Percentiles rank a stretch among this genome's conserved stretches.
Evolutionary conservation across 75 land plant genomes (phyloP).

Genomic region (Pinus albicaulis): DNA sequence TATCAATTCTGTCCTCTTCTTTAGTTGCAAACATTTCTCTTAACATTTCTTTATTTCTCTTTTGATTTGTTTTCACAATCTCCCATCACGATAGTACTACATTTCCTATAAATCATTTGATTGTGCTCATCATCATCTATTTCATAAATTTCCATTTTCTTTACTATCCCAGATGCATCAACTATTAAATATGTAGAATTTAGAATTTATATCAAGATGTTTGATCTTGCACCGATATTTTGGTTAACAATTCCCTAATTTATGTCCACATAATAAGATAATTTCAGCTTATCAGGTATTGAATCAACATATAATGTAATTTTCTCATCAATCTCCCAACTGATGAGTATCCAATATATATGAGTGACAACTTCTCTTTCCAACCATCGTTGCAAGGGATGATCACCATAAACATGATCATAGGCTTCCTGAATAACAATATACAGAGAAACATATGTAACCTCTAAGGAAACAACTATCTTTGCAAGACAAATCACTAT

Average conservation of each 20-base stretch:
- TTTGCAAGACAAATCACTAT: slow-evolving; percentile 81
- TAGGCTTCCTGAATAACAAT: slow-evolving; percentile 71
- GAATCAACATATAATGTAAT: slow-evolving; percentile 89
- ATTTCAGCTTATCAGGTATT: slow-evolving; percentile 25
- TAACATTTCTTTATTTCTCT: too few species aligned
- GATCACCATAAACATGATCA: slow-evolving; percentile 19
- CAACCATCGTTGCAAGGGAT: slow-evolving; percentile 91
- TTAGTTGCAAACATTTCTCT: too few species aligned
- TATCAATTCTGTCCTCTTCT: too few species aligned
- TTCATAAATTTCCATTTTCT: slow-evolving; percentile 85
- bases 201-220: slow-evolving; percentile 78
- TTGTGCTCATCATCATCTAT: slow-evolving; percentile 68
- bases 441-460: slow-evolving; percentile 81
- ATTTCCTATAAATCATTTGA: too few species aligned
- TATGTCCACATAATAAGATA: slow-evolving; percentile 62
- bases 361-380: slow-evolving; percentile 92
- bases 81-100: too few species aligned
- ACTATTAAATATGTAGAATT: slow-evolving; percentile 23
- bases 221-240: slow-evolving; percentile 68
- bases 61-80: too few species aligned
- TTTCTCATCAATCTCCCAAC: slow-evolving; percentile 89
- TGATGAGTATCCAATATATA: slow-evolving; percentile 80
- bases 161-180: slow-evolving; percentile 49
- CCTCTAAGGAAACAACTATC: slow-evolving; percentile 86
- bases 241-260: slow-evolving; percentile 87